Evolutionary conservation across 805 yeast genomes (phyloP), one percentile per base, ranked within the genome.

Genomic region (Candida odintsovae): DNA sequence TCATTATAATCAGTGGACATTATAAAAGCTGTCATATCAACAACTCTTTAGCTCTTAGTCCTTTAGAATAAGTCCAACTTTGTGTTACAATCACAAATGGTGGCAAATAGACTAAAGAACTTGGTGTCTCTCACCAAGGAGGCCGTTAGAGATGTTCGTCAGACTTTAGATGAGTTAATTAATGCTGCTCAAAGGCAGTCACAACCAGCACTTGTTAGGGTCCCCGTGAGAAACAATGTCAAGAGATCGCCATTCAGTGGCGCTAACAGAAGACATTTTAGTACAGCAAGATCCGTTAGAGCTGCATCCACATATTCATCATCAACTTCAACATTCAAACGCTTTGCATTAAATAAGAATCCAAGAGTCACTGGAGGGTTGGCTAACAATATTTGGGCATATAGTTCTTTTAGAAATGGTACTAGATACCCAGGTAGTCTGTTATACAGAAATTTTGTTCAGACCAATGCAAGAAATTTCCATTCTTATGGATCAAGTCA

Each of bases 141-240:
- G 54, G 68, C 79, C 19, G 72, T 77, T 31, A 65, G 71, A 51
- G 75, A 73, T 46, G 64, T 74, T 48, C 70, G 73, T 48, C 71
- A 71, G 57, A 69, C 72, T 25, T 65, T 77, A 22, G 73, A 75
- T 51, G 81, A 77, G 48, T 63, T 77, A 25, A 51, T 58, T n/a
- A 57, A 57, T 28, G 52, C 52, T 13, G 66, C 59, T 13, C 64
- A 54, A 23, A 63, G 68, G 3, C 69, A 66, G 36, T 63, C 69
- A 2, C 71, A 69, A 38, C 66, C 65, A 3, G 56, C 59, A 3
- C 54, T 69, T 2, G 70, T 65, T 19, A 49, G 68, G 18, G 68
- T 72, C 6, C 78, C 80, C 3, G 75, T 70, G 4, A 63, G 70
- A 42, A 42, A 41, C 15, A 1, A 42, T 0, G 13, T 25, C 8